Conservation (phyloP, 192 early-diverging fungal genomes). For the Mortierella antarctica region DNA sequence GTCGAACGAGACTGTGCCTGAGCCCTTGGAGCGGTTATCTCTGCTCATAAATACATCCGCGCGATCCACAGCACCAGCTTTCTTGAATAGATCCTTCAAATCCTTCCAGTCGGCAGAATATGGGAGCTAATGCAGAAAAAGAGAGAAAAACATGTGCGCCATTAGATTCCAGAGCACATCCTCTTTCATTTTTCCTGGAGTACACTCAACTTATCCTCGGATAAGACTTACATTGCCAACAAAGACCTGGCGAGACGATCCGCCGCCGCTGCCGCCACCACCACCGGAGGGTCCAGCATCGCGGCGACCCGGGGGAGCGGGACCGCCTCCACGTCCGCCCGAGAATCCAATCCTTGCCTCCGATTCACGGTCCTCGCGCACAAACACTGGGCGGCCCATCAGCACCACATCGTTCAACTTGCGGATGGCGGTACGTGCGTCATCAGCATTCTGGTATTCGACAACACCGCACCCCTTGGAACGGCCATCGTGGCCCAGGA, state of each 20-base stretch:
- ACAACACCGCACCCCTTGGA: conserved; percentile 84
- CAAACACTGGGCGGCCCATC: conserved; percentile 80
- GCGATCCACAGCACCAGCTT: conserved; percentile 74
- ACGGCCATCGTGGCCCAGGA: conserved; percentile 65
- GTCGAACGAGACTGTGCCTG: conserved; percentile 80
- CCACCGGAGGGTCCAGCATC: conserved; percentile 6
- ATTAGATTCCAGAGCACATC: too few species aligned
- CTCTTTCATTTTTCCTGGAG: too few species aligned
- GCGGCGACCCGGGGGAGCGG: conserved; percentile 1
- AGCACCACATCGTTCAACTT: conserved; percentile 73
- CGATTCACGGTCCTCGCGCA: conserved; percentile 81
- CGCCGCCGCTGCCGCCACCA: too few species aligned
- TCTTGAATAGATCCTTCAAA: conserved; percentile 86
- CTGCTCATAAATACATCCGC: conserved; percentile 74
- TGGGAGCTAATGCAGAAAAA: conserved; percentile 66
- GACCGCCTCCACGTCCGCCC: conserved; percentile 20
- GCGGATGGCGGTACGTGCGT: conserved; percentile 79
- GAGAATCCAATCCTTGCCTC: conserved; percentile 57
- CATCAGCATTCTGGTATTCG: conserved; percentile 80
- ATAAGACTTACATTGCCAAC: conserved; percentile 68
- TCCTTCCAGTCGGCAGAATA: conserved; percentile 87
- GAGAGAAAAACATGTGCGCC: too few species aligned
- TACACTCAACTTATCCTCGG: too few species aligned
- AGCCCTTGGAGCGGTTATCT: conserved; percentile 76
- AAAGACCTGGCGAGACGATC: conserved; percentile 60